Conservation (phyloP, 768 basidiomycete species). For the Amanita polypyramis region DNA sequence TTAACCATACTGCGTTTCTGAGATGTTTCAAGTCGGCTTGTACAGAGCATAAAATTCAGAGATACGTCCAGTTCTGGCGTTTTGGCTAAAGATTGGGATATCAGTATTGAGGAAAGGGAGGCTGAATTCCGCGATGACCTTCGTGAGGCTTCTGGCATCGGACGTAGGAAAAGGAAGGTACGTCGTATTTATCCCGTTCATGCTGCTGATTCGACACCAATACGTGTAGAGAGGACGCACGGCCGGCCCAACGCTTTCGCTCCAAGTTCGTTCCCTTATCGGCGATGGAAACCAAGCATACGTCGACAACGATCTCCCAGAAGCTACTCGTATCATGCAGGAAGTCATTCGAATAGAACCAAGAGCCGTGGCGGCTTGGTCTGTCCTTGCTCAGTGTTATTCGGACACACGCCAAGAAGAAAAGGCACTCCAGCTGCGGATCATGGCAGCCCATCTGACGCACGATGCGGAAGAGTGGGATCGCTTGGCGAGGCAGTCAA, state of each 20-base stretch:
- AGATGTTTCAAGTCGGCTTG: conserved; percentile 42
- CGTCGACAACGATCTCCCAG: conserved; percentile 52
- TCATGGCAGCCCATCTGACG: conserved; percentile 85
- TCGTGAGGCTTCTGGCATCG: conserved; percentile 65
- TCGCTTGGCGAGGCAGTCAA: conserved; percentile 62
- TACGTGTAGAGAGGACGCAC: conserved; percentile 30
- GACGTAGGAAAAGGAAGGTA: conserved; percentile 42
- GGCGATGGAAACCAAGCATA: conserved; percentile 86
- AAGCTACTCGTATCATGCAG: conserved; percentile 73
- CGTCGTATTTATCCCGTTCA: neutral
- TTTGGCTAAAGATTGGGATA: conserved; percentile 64
- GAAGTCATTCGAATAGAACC: conserved; percentile 95
- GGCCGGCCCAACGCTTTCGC: conserved; percentile 48
- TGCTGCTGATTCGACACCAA: neutral
- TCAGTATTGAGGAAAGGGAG: conserved; percentile 56
- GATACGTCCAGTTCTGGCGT: conserved; percentile 34
- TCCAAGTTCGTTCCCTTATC: conserved; percentile 62
- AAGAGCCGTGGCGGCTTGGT: conserved; percentile 75
- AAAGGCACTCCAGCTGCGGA: conserved; percentile 70
- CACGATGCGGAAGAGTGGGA: conserved; percentile 87
- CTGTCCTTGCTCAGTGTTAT: conserved; percentile 78
- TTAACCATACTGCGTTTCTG: neutral
- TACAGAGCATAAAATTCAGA: conserved; percentile 49
- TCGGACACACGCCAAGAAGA: conserved; percentile 57
- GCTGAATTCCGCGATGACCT: conserved; percentile 67